Evolutionary conservation across 805 yeast genomes (phyloP).

Genomic region (Hanseniaspora lachancei): DNA sequence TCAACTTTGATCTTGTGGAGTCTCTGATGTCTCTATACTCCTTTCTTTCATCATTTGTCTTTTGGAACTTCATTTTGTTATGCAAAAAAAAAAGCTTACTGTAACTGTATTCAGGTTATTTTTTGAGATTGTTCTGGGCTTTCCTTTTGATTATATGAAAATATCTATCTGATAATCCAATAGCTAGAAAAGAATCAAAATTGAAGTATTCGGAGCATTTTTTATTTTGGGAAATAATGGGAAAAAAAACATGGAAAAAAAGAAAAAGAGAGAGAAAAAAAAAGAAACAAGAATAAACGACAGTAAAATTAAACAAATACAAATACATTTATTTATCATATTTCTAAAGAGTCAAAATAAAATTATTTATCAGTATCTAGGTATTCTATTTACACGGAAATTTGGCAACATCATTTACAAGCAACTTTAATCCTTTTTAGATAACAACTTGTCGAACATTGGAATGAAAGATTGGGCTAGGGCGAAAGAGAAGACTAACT

Average conservation of each 20-base stretch:
- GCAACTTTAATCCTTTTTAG: neutral
- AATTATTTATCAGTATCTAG: neutral
- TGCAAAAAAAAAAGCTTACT: neutral
- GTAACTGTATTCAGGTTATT: neutral
- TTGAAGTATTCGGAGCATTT: neutral
- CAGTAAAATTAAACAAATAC: no score
- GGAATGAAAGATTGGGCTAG: slow-evolving; percentile 95
- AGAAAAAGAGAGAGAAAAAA: no score
- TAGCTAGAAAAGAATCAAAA: neutral
- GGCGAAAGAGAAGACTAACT: slow-evolving; percentile 94
- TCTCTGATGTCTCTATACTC: slow-evolving; percentile 37
- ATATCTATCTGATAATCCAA: neutral
- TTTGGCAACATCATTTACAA: neutral
- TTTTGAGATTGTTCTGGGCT: no score
- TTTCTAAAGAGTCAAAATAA: neutral
- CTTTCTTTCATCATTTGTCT: slow-evolving; percentile 25
- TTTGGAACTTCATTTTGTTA: slow-evolving; percentile 10
- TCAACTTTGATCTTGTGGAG: slow-evolving; percentile 34
- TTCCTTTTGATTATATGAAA: neutral
- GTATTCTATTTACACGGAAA: neutral
- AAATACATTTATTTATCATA: no score
- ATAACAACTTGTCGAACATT: slow-evolving; percentile 66
- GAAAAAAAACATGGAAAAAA: no score
- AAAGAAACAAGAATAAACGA: no score
- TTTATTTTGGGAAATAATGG: neutral